These are phyloP conservation scores for Leccinum fuscescens DNA, from an alignment of 1,284 basidiomycete species.

Conservation along the genomic window DNA sequence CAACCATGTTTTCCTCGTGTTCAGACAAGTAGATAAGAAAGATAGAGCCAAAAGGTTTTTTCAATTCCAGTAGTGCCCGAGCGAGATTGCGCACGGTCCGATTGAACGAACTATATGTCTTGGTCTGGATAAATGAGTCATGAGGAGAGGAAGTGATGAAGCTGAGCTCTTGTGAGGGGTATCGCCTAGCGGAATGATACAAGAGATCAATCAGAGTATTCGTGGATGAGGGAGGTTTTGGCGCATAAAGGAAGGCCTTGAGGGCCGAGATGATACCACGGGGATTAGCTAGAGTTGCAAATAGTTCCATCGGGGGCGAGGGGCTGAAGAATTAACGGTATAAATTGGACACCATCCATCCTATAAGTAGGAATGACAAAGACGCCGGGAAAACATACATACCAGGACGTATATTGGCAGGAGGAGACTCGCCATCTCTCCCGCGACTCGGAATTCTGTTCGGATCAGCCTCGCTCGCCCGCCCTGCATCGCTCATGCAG, in stretches of 20 bases:
- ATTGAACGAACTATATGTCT: constrained; percentile 24
- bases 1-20: constrained; percentile 32
- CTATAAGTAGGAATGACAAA: not conserved
- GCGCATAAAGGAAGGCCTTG: not conserved
- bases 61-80: constrained; percentile 16
- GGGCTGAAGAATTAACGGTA: not conserved
- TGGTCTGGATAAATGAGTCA: constrained; percentile 26
- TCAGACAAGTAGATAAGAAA: constrained; percentile 27
- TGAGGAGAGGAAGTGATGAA: constrained; percentile 30
- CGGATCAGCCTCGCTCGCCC: not conserved
- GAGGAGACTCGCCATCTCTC: not conserved
- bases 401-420: not conserved
- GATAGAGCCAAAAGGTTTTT: constrained; percentile 27
- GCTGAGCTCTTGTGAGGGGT: constrained; percentile 24
- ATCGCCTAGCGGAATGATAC: constrained; percentile 15
- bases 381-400: not conserved
- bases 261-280: not conserved
- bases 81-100: constrained; percentile 22
- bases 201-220: constrained; percentile 24
- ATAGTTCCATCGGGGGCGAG: not conserved
- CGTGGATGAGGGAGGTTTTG: not conserved
- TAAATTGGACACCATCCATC: not conserved
- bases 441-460: not conserved
- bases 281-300: not conserved
- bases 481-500: not conserved